Conservation (phyloP, 208 protist genomes). For the Vickermania spadyakhi region DNA sequence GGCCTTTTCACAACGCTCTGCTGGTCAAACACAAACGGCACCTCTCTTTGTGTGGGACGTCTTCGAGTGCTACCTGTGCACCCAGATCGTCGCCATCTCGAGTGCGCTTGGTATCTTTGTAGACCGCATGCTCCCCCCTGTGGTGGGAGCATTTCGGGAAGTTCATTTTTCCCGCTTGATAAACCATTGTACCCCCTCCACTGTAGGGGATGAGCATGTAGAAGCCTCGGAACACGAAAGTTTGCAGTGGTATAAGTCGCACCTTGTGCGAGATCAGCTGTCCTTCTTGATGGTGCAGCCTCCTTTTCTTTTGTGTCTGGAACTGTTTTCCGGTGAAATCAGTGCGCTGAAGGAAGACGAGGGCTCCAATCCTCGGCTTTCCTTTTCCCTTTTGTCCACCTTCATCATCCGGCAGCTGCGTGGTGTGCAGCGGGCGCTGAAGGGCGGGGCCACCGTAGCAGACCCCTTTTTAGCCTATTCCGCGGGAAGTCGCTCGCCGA, state of each 20-base stretch:
- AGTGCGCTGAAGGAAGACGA: neutral
- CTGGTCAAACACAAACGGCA: neutral
- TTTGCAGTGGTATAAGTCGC: neutral
- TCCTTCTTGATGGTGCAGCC: neutral
- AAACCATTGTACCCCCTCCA: neutral
- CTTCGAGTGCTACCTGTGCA: constrained; percentile 15
- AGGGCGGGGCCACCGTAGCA: neutral
- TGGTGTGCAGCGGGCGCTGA: neutral
- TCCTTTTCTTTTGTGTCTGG: neutral
- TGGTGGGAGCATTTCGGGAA: neutral
- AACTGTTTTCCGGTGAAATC: neutral
- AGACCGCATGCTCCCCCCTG: constrained; percentile 3
- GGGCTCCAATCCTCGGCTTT: neutral
- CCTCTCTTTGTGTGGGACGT: constrained; percentile 17
- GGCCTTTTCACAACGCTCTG: constrained; percentile 6
- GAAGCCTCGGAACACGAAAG: neutral
- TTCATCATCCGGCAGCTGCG: neutral
- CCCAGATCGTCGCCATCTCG: constrained; percentile 12
- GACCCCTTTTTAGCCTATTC: neutral
- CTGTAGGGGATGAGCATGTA: neutral
- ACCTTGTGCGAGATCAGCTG: neutral
- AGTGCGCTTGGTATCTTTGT: constrained; percentile 12
- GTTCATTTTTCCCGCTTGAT: neutral
- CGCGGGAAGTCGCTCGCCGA: neutral
- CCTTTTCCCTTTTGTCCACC: neutral